phyloP scores from a whole-genome alignment of 768 basidiomycete genomes.

The Suillus clintonianus region DNA sequence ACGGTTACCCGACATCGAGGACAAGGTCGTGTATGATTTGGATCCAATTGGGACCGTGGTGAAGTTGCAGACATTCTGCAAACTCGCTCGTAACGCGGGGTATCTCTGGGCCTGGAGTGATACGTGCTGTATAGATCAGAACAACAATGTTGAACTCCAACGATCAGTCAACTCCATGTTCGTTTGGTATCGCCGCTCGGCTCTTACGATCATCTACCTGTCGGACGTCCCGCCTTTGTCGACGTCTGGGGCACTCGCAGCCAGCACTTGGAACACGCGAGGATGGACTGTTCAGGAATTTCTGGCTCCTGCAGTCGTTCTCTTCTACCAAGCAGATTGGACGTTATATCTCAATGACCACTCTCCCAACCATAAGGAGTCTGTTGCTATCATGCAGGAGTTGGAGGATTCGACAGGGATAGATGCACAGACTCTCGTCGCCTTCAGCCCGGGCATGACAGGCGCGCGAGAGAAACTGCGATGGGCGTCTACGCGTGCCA shows the following conservation, averaged over 20 bases:
- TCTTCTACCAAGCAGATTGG: slow-evolving; percentile 2
- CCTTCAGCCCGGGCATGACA: background rate
- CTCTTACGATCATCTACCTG: slow-evolving; percentile 2
- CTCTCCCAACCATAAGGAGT: background rate
- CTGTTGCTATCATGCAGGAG: background rate
- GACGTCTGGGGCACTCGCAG: background rate
- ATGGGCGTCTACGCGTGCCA: slow-evolving; percentile 1
- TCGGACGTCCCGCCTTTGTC: background rate
- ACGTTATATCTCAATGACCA: background rate
- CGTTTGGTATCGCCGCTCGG: background rate
- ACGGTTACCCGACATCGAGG: background rate
- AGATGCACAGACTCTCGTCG: background rate
- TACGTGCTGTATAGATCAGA: slow-evolving; percentile 15
- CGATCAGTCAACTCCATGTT: slow-evolving; percentile 4
- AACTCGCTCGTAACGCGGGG: background rate
- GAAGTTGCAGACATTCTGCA: slow-evolving; percentile 6
- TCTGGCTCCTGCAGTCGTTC: background rate
- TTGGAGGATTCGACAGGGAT: background rate
- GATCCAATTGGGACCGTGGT: background rate
- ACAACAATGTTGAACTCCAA: slow-evolving; percentile 11
- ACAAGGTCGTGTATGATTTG: background rate
- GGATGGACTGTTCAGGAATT: slow-evolving; percentile 5
- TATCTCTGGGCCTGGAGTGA: slow-evolving; percentile 11
- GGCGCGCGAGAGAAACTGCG: background rate
- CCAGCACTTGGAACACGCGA: background rate